A percentile compares a stretch with the other conserved stretches of the same genome.
Conservation (phyloP, 129 eudicot species). For the Lactuca saligna region DNA sequence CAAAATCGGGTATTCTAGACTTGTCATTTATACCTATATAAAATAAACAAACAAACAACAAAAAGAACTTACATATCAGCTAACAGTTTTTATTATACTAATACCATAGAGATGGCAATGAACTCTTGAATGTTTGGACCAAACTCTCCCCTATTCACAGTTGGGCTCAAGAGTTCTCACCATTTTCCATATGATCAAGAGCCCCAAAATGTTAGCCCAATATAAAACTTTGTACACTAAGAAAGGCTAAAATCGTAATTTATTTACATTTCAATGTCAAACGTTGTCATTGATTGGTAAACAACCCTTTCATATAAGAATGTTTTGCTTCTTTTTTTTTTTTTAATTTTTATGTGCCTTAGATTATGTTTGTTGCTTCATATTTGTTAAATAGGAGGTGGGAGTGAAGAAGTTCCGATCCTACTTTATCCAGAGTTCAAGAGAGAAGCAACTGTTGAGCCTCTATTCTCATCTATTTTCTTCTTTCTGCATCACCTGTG, state of each 20-base stretch:
- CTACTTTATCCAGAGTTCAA: too few species aligned
- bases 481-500: too few species aligned
- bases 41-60: conserved; percentile 15
- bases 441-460: too few species aligned
- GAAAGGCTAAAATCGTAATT: background rate
- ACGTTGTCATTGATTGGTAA: background rate
- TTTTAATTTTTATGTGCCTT: too few species aligned
- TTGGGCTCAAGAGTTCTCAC: conserved; percentile 44
- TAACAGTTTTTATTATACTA: background rate
- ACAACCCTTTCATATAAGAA: conserved; percentile 13
- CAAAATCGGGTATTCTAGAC: conserved; percentile 35
- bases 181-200: conserved; percentile 67
- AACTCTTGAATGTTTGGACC: conserved; percentile 34
- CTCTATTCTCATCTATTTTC: too few species aligned
- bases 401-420: too few species aligned
- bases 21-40: conserved; percentile 56
- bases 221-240: conserved; percentile 2
- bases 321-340: background rate
- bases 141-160: conserved; percentile 20
- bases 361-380: too few species aligned
- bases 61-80: conserved; percentile 40
- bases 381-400: too few species aligned
- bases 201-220: conserved; percentile 42
- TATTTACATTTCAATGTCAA: conserved; percentile 16
- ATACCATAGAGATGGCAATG: conserved; percentile 19